Evolutionary conservation across 2,329 filamentous ascomycete genomes (phyloP), one percentile per base, ranked within the genome.

Genomic region (Ascochyta pisi): DNA sequence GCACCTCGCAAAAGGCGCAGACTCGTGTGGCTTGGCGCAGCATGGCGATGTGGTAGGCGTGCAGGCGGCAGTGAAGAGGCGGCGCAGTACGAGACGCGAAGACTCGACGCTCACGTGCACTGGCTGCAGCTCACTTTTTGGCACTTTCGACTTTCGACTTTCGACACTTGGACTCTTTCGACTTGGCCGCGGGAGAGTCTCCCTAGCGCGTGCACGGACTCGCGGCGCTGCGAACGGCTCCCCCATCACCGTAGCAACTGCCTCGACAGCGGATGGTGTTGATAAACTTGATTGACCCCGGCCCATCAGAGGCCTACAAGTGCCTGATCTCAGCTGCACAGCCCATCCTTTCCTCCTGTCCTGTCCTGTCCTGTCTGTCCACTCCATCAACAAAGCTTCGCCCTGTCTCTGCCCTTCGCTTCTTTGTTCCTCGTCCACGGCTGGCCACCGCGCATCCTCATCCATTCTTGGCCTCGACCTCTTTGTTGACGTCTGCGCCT

Each of bases 1-100:
- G 65, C 40, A 67, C 68, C 62, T 80, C 77, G 71, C 80, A 82
- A 55, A 79, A 76, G 8, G 76, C 76, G 60, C 80, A 81, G 38
- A 65, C 51, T 19, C 68, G 64, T n/a, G 63, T 37, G 38, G 62
- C 55, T 38, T 64, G 69, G 48, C 68, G 72, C 57, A 74, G 51
- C 73, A 75, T 74, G 35, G 45, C 38, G 31, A 37, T 8, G 27
- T 29, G 10, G 27, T 29, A 4, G 27, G 10, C 9, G 24, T 19
- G 24, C 3, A 26, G 24, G 8, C 8, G 24, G 8, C 19, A 19
- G 19, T 19, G 16, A 16, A 16, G 16, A 19, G 19, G 19, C 19
- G 19, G 19, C 19, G 19, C 19, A 19, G 19, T 19, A 19, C 19
- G 19, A 19, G 19, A 19, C 19, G 19, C 19, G 19, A 19, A 19